Conservation (phyloP, 2,329 filamentous ascomycete species). For the Zelopaecilomyces penicillatus region DNA sequence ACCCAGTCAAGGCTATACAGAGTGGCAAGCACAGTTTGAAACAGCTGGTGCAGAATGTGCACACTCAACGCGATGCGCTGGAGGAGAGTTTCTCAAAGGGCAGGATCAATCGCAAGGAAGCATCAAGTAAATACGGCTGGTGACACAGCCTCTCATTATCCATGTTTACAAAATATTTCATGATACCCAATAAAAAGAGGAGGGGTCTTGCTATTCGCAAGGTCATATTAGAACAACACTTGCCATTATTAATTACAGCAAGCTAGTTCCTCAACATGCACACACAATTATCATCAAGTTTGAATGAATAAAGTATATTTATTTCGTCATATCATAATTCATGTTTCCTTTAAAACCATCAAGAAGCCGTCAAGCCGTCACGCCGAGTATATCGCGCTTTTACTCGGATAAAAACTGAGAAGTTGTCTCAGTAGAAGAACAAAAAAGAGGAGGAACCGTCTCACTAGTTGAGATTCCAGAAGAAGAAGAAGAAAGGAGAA, state of each 20-base stretch:
- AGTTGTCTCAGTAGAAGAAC: too few relatives aligned
- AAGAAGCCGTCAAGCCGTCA: too few relatives aligned
- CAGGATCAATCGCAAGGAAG: conserved; percentile 70
- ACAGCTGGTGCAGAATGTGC: conserved; percentile 77
- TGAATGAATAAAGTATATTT: neutral
- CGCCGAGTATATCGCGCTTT: too few relatives aligned
- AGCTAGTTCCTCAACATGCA: too few relatives aligned
- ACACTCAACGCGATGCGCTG: conserved; percentile 74
- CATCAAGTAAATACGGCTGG: conserved; percentile 80
- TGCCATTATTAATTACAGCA: too few relatives aligned
- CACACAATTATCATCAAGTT: neutral
- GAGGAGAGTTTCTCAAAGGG: conserved; percentile 88
- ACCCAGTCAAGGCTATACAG: conserved; percentile 76
- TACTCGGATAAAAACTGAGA: too few relatives aligned
- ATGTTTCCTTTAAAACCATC: too few relatives aligned
- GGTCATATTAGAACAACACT: too few relatives aligned
- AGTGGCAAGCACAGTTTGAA: conserved; percentile 78
- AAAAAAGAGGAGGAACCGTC: too few relatives aligned
- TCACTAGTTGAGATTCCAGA: too few relatives aligned
- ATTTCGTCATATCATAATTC: too few relatives aligned
- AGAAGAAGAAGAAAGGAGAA: neutral
- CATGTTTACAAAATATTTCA: neutral
- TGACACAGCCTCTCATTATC: neutral
- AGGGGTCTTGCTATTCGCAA: too few relatives aligned
- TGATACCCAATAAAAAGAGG: neutral